Base-by-base conservation (phyloP, 768 basidiomycete genomes). In the Trametes villosa region DNA sequence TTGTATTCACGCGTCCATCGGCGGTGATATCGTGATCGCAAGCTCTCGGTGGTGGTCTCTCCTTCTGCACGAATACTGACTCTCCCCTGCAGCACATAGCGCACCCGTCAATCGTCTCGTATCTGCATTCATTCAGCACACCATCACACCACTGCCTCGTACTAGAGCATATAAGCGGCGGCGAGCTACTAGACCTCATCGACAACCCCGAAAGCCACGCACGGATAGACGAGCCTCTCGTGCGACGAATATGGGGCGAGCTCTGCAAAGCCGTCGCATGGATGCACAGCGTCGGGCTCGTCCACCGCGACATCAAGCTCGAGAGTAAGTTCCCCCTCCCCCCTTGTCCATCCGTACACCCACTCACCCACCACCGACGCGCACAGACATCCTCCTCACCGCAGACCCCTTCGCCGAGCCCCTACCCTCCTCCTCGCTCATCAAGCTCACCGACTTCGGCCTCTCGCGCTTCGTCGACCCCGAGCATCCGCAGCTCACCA, bases 271-370 rank as follows among this genome's bases (percentile, higher is more conserved):
- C 88, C 7, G 88, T 95, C 0, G 86, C 84, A 6, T 96, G 92
- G 91, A 87, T 96, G 84, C 94, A 96, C 68, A 79, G 83, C 38
- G 89, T 91, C 15, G 87, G 87, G 1, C 80, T 95, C 40, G 93
- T 96, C 1, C 94, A 96, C 73, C 82, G 94, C 4, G 94, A 96
- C 74, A 86, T 96, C 76, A 96, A 96, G 76, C 85, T 89, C n/a
- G 87, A 89, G 72, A 88, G 86, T 87, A 59, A 47, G 84, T 76
- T 8, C 49, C 4, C 20, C 20, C 9, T 26, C 18, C n/a, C 18
- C 31, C 48, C 17, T 30, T n/a, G 4, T 29, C 3, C 30, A 11
- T 22, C 26, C 17, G 31, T 17, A 30, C 15, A 9, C 13, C 11
- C n/a, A 38, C 13, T 38, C 36, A 38, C 36, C 18, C 36, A 38